Conservation (phyloP, 768 basidiomycete genomes). For the Pisolithus orientalis region DNA sequence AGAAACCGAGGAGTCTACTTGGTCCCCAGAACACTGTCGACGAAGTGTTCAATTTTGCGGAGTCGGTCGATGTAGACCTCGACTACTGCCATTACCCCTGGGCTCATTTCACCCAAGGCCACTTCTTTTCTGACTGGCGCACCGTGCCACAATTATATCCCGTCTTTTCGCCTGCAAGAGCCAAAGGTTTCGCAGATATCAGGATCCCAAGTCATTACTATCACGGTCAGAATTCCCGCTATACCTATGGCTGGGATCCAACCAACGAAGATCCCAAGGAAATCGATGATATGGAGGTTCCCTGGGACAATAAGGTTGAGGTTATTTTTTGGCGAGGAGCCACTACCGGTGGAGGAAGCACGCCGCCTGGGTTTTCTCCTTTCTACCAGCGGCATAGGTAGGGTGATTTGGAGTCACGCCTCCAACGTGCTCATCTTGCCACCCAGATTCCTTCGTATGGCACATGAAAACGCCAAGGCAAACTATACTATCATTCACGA, state of each 20-base stretch:
- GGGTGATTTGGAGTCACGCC: slow-evolving; percentile 9
- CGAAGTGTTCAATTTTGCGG: slow-evolving; percentile 60
- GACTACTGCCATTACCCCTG: slow-evolving; percentile 82
- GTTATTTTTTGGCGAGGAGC: slow-evolving; percentile 94
- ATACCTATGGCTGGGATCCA: slow-evolving; percentile 90
- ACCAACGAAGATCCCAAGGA: slow-evolving; percentile 65
- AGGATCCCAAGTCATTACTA: slow-evolving; percentile 97
- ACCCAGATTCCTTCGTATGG: slow-evolving; percentile 66
- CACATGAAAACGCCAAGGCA: slow-evolving; percentile 41
- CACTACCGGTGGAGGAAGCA: slow-evolving; percentile 89
- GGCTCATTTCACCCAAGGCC: slow-evolving; percentile 83
- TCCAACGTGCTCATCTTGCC: neutral
- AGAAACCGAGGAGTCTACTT: slow-evolving; percentile 22
- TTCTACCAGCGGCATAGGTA: slow-evolving; percentile 86
- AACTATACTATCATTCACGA: slow-evolving; percentile 67
- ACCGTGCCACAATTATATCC: slow-evolving; percentile 86
- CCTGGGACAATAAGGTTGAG: slow-evolving; percentile 87
- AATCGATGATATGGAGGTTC: slow-evolving; percentile 78
- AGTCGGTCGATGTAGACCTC: slow-evolving; percentile 52
- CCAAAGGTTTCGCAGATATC: slow-evolving; percentile 82
- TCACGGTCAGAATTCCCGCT: slow-evolving; percentile 70
- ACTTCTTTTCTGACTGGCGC: slow-evolving; percentile 97
- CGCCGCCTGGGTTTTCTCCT: slow-evolving; percentile 74
- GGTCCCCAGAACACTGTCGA: slow-evolving; percentile 26
- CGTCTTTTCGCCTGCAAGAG: slow-evolving; percentile 88